phyloP scores from a whole-genome alignment of 805 yeast genomes.

The Naumovozyma castellii region DNA sequence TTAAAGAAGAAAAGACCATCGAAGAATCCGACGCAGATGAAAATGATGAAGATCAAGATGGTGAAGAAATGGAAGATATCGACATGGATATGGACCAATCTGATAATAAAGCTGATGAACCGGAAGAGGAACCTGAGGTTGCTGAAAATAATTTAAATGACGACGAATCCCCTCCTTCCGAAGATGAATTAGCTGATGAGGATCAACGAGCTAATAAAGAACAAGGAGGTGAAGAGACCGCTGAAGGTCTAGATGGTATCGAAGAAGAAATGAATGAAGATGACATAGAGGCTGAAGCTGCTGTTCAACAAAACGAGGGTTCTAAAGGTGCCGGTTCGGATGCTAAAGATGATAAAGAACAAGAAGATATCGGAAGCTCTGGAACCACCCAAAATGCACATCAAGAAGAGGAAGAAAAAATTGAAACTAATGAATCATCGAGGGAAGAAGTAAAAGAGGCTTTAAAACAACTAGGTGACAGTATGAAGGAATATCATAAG shows the following conservation, averaged over 20 bases:
- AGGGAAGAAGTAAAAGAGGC: slow-evolving; percentile 66
- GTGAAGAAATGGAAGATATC: slow-evolving; percentile 22
- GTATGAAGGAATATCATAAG: slow-evolving; percentile 83
- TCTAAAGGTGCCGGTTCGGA: slow-evolving; percentile 57
- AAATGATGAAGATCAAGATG: slow-evolving; percentile 34
- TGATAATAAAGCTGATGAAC: slow-evolving; percentile 21
- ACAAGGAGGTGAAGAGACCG: slow-evolving; percentile 35
- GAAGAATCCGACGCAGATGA: slow-evolving; percentile 36
- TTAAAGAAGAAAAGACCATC: slow-evolving; percentile 34
- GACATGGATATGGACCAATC: slow-evolving; percentile 24
- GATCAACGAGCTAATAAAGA: slow-evolving; percentile 26
- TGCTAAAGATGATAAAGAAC: slow-evolving; percentile 41
- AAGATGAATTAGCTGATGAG: slow-evolving; percentile 28
- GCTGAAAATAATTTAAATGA: slow-evolving; percentile 32
- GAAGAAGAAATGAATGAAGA: slow-evolving; percentile 36
- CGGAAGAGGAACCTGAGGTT: slow-evolving; percentile 22
- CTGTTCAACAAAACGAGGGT: slow-evolving; percentile 51
- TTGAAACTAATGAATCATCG: slow-evolving; percentile 40
- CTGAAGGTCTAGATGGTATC: slow-evolving; percentile 50
- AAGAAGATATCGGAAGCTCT: slow-evolving; percentile 58
- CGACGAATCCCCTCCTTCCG: slow-evolving; percentile 21
- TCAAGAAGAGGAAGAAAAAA: slow-evolving; percentile 33
- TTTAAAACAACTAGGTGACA: slow-evolving; percentile 81
- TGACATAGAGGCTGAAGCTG: slow-evolving; percentile 46
- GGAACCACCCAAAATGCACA: slow-evolving; percentile 45